Conservation (phyloP, 192 early-diverging fungal species). For the Entomortierella beljakovae region DNA sequence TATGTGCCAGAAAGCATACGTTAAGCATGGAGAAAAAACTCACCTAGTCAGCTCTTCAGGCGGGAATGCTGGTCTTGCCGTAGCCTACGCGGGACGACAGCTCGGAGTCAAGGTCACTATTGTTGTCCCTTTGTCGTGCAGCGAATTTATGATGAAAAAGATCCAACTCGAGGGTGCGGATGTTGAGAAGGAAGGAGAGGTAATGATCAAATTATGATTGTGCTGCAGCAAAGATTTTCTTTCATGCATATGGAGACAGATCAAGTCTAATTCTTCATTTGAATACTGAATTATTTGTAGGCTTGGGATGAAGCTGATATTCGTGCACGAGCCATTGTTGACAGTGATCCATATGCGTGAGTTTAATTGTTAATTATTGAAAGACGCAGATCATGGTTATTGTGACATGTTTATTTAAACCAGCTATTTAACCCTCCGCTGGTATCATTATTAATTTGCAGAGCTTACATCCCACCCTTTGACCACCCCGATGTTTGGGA, state of each 20-base stretch:
- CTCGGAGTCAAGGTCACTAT: constrained; percentile 66
- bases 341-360: constrained; percentile 58
- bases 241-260: neutral
- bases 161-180: constrained; percentile 72
- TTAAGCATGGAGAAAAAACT: constrained; percentile 56
- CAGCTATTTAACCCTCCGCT: too few species aligned
- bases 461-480: constrained; percentile 66
- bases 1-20: constrained; percentile 64
- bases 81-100: constrained; percentile 74
- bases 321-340: constrained; percentile 55
- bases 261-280: neutral
- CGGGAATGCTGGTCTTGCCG: constrained; percentile 74
- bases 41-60: constrained; percentile 71
- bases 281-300: neutral
- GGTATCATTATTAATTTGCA: constrained; percentile 10
- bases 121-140: constrained; percentile 64
- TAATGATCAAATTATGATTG: too few species aligned
- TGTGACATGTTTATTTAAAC: too few species aligned
- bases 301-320: constrained; percentile 60
- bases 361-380: constrained; percentile 4
- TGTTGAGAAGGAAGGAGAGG: constrained; percentile 60
- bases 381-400: too few species aligned
- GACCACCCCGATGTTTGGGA: constrained; percentile 70
- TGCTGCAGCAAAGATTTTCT: too few species aligned
- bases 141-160: constrained; percentile 62